A percentile compares a stretch with the other conserved stretches of the same genome.
phyloP scores from a whole-genome alignment of 306 rosid species.

The Quercus agrifolia region DNA sequence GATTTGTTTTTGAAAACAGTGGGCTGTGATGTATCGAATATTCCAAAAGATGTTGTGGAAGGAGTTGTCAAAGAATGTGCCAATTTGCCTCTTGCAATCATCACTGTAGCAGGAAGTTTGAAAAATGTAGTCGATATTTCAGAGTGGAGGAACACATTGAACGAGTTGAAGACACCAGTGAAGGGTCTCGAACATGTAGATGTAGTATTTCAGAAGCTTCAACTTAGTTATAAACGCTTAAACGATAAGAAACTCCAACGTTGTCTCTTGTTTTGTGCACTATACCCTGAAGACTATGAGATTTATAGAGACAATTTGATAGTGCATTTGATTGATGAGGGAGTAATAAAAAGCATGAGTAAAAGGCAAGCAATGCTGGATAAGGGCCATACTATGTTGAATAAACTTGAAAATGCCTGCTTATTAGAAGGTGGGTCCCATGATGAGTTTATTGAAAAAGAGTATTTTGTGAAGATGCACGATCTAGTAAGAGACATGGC shows the following conservation, averaged over 20 bases:
- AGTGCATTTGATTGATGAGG: conserved; percentile 23
- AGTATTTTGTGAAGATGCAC: conserved; percentile 21
- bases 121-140: not conserved
- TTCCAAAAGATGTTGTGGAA: not conserved
- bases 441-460: too few species aligned
- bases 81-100: conserved; percentile 21
- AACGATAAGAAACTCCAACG: not conserved
- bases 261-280: conserved; percentile 20
- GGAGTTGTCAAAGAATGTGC: not conserved
- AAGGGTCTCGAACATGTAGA: conserved; percentile 17
- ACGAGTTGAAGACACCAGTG: conserved; percentile 2
- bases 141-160: conserved; percentile 17
- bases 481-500: conserved; percentile 13
- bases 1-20: conserved; percentile 19
- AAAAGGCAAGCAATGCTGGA: conserved; percentile 17
- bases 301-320: conserved; percentile 26
- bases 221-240: conserved; percentile 21
- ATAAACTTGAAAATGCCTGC: not conserved
- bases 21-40: not conserved
- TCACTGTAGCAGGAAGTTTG: conserved; percentile 14
- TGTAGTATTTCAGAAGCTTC: conserved; percentile 17
- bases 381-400: conserved; percentile 23
- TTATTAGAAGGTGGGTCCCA: conserved; percentile 5
- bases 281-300: conserved; percentile 28
- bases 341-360: conserved; percentile 25